Conservation (phyloP, 352 stramenopile genomes). For the Pseudoperonospora humuli region DNA sequence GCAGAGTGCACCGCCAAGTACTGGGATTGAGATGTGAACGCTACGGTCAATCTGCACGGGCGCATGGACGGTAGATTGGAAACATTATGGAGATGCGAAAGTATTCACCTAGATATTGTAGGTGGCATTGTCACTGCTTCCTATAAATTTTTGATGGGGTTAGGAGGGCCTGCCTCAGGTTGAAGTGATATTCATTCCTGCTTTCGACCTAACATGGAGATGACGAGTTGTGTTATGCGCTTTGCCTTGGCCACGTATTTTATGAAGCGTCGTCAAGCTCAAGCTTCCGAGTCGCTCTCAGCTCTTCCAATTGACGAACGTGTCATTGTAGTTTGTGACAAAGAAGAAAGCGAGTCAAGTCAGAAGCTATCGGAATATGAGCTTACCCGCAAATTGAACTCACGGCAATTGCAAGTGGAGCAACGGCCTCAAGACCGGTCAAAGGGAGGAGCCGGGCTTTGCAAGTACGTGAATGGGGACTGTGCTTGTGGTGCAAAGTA, state of each 20-base stretch:
- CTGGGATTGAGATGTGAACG: too few species aligned
- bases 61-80: too few species aligned
- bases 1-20: too few species aligned
- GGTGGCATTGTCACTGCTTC: too few species aligned
- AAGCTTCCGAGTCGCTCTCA: too few species aligned
- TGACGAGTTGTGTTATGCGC: slow-evolving; percentile 23
- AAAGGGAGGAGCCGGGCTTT: slow-evolving; percentile 9
- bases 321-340: slow-evolving; percentile 2
- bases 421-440: slow-evolving; percentile 14
- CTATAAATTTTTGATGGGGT: too few species aligned
- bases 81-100: too few species aligned
- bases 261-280: slow-evolving; percentile 21
- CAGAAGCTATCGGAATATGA: slow-evolving; percentile 5
- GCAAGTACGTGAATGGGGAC: slow-evolving; percentile 15
- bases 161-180: slow-evolving; percentile 8
- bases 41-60: too few species aligned
- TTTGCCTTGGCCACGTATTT: slow-evolving; percentile 36
- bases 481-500: slow-evolving; percentile 28
- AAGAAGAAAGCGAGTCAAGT: slow-evolving; percentile 4
- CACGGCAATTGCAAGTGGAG: slow-evolving; percentile 14
- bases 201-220: slow-evolving; percentile 24
- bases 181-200: slow-evolving; percentile 25
- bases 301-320: background rate
- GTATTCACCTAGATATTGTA: too few species aligned
- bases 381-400: slow-evolving; percentile 13